Evolutionary conservation across 129 eudicot genomes (phyloP), one percentile per base, ranked within the genome.

Genomic region (Ambrosia artemisiifolia): DNA sequence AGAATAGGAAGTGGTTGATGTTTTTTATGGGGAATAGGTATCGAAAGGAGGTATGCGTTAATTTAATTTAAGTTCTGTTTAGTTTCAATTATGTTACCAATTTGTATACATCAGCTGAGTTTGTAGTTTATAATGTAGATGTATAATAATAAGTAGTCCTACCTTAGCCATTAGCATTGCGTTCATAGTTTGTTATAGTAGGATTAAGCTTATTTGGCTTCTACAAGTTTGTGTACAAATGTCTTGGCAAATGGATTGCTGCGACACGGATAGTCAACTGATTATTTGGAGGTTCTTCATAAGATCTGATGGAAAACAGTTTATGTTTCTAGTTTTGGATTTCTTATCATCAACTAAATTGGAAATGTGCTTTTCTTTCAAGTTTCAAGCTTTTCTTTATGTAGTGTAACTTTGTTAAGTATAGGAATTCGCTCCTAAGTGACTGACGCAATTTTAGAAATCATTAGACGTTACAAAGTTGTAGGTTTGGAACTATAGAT

Each of bases 21-120:
- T 93, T 90, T 84, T 93, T 93, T 68, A 93, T 93, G 98, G 98
- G 98, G 11, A 90, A 93, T 54, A 85, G 98, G 30, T 93, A 73
- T 63, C 74, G 98, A n/a, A 93, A 93, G 73, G 98, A 93, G 98
- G 98, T 93, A 83, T 73, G 80, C 0, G 5, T 14, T 6, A 10
- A 12, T 33, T 55, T n/a, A n/a, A n/a, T n/a, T n/a, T n/a, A n/a
- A n/a, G n/a, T n/a, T 6, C 2, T 51, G 38, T 74, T 64, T 65
- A 38, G 33, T 49, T 51, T n/a, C 19, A 46, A 32, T 17, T 43
- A 28, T 72, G 76, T 14, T 54, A 4, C 11, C 42, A 36, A 36
- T 17, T 43, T 71, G 20, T 16, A 50, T 4, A 8, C 2, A 17
- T 56, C 36, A 24, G 63, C 35, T 24, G 63, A 20, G 63, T 24